Evolutionary conservation across 805 yeast species (phyloP), one percentile per base, ranked within the genome.

Genomic region (Saccharomycopsis capsularis): DNA sequence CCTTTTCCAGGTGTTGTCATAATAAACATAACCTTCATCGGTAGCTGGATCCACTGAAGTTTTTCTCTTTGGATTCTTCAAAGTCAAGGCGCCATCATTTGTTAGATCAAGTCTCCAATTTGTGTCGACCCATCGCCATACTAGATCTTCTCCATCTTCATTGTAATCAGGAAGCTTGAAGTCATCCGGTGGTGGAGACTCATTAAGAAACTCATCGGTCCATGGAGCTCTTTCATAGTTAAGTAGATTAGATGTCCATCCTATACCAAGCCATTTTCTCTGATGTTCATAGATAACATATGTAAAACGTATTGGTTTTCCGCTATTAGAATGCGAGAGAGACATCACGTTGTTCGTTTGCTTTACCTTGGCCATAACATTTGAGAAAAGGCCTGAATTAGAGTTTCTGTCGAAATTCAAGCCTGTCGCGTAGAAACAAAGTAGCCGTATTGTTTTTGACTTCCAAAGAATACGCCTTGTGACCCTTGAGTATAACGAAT

Each of bases 221-320:
- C 98, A 91, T 3, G 98, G 83, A 0, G 95, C 82, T 61, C 99
- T 76, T 67, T 91, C 99, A 62, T 91, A 91, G 44, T 95, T 82
- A 54, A 93, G 73, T 62, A 93, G 72, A 60, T 89, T 89, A 15
- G 95, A 73, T 0, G 98, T 91, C 99, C 99, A 91, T 11, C 99
- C 99, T 58, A 91, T 86, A 13, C 97, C 98, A 36, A 91, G 72
- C 99, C 99, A 91, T 59, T 95, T 81, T 61, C 99, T 79, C 68
- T 91, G 98, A 63, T 91, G 91, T 63, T 91, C 99, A 64, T 82
- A 90, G 9, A 93, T 71, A 1, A 88, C 97, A 65, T 87, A 91
- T 3, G 97, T 90, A 65, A 90, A 93, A 48, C 90, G 68, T 27
- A 87, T 89, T 23, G 80, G 76, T 51, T 71, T 71, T 5, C 71